phyloP scores from a whole-genome alignment of 2,329 filamentous ascomycete genomes.

The Microcyclosporella mali region DNA sequence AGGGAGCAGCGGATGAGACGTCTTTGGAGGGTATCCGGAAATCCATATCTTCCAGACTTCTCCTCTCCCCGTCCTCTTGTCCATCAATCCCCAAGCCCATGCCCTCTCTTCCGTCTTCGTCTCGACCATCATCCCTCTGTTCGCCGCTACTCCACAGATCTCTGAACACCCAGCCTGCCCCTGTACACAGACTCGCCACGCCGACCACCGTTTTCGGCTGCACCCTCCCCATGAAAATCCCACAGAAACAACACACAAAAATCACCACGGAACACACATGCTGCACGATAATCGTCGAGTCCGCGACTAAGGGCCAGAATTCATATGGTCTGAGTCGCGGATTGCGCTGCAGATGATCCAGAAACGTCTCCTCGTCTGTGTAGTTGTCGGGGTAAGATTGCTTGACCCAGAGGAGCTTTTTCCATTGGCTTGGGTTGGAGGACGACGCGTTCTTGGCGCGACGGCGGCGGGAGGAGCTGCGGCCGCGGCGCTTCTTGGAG shows the following conservation, averaged over 20 bases:
- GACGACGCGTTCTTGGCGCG: constrained; percentile 35
- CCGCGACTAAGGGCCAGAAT: constrained; percentile 93
- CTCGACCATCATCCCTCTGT: constrained; percentile 39
- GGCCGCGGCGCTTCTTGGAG: constrained; percentile 47
- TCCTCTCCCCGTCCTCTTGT: constrained; percentile 12
- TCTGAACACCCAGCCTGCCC: constrained; percentile 85
- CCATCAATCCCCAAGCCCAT: constrained; percentile 4
- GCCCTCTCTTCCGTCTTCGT: constrained; percentile 3
- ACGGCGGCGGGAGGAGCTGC: constrained; percentile 60
- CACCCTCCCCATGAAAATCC: constrained; percentile 80
- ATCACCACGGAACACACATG: constrained; percentile 93
- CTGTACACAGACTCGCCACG: constrained; percentile 74
- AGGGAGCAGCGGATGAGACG: not conserved
- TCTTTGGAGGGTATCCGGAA: constrained; percentile 21
- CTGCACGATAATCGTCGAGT: constrained; percentile 93
- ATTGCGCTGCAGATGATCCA: constrained; percentile 92
- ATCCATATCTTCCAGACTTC: constrained; percentile 10
- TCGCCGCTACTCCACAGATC: constrained; percentile 79
- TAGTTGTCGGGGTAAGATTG: constrained; percentile 99
- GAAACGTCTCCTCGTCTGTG: constrained; percentile 91
- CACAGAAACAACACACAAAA: constrained; percentile 88
- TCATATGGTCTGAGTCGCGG: constrained; percentile 91
- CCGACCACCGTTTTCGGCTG: constrained; percentile 83
- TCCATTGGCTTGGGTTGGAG: constrained; percentile 58
- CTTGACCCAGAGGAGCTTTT: constrained; percentile 97